Evolutionary conservation across 805 yeast genomes (phyloP).

Genomic region (Wickerhamiella azymoides): DNA sequence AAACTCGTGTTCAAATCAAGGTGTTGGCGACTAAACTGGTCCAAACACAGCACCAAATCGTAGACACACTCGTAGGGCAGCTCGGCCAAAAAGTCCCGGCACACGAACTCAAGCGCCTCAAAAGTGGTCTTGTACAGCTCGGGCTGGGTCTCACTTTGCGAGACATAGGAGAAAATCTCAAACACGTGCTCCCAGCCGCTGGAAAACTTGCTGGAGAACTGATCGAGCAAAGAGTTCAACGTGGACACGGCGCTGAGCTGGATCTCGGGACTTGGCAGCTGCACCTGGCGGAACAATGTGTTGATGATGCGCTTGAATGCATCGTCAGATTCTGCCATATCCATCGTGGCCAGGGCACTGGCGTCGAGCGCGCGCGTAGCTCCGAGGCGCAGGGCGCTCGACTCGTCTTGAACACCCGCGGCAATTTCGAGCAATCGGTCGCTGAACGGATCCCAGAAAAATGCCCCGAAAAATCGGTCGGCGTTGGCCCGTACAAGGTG

Average conservation of each 20-base stretch:
- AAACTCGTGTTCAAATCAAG: conserved; percentile 77
- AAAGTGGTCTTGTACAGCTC: conserved; percentile 52
- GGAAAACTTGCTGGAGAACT: conserved; percentile 48
- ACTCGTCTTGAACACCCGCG: neutral
- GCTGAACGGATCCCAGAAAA: conserved; percentile 37
- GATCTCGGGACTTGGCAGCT: conserved; percentile 49
- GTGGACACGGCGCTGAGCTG: conserved; percentile 48
- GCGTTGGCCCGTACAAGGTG: conserved; percentile 41
- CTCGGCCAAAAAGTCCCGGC: conserved; percentile 69
- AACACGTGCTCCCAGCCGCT: conserved; percentile 68
- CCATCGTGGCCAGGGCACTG: neutral
- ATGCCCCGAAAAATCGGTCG: conserved; percentile 27
- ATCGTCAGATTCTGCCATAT: neutral
- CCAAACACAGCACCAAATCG: conserved; percentile 55
- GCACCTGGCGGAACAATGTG: conserved; percentile 33
- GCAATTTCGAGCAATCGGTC: conserved; percentile 35
- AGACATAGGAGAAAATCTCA: conserved; percentile 30
- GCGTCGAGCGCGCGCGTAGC: neutral
- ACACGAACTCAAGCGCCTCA: conserved; percentile 65
- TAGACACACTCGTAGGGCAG: conserved; percentile 55
- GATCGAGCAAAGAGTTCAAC: conserved; percentile 59
- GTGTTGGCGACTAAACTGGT: conserved; percentile 55
- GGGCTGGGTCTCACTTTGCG: conserved; percentile 21
- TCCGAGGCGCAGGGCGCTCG: neutral
- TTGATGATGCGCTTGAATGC: conserved; percentile 29